A percentile compares a stretch with the other conserved stretches of the same genome.
Evolutionary conservation across 352 stramenopile genomes (phyloP).

Genomic region (Globisporangium carolinianum): DNA sequence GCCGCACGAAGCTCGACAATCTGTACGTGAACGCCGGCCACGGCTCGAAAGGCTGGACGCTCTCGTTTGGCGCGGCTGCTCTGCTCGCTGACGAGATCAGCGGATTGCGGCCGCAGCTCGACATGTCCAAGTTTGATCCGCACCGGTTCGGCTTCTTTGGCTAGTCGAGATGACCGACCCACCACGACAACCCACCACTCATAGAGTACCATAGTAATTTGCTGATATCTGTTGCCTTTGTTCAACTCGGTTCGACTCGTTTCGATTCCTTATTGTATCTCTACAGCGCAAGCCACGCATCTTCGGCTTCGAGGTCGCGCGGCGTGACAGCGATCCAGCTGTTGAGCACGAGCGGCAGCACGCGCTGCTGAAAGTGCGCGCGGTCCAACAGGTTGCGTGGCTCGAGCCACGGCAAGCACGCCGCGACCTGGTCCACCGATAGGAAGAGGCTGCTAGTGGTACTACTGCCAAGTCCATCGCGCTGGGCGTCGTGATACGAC

Average conservation of each 20-base stretch:
- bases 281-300: constrained; percentile 18
- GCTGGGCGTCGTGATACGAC: constrained; percentile 22
- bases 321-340: constrained; percentile 26
- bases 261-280: neutral
- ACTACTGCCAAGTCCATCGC: neutral
- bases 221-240: neutral
- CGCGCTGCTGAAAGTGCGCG: constrained; percentile 18
- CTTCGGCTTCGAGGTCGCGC: constrained; percentile 20
- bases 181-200: neutral
- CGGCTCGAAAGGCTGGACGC: constrained; percentile 80
- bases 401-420: constrained; percentile 26
- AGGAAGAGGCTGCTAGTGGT: constrained; percentile 19
- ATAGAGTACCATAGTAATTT: neutral
- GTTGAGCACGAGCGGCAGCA: constrained; percentile 29
- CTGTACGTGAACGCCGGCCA: constrained; percentile 83
- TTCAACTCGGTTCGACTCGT: neutral
- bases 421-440: constrained; percentile 24
- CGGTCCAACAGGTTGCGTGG: constrained; percentile 10
- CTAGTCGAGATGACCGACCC: constrained; percentile 9
- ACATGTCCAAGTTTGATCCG: constrained; percentile 78
- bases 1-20: constrained; percentile 72
- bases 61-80: constrained; percentile 72
- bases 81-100: constrained; percentile 80
- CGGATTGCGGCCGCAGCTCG: constrained; percentile 62
- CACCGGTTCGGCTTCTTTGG: constrained; percentile 74